A percentile compares a stretch with the other conserved stretches of the same genome.
These are phyloP conservation scores for Gaeumannomyces tritici DNA, from an alignment of 2,329 filamentous ascomycete species.

Conservation along the genomic window DNA sequence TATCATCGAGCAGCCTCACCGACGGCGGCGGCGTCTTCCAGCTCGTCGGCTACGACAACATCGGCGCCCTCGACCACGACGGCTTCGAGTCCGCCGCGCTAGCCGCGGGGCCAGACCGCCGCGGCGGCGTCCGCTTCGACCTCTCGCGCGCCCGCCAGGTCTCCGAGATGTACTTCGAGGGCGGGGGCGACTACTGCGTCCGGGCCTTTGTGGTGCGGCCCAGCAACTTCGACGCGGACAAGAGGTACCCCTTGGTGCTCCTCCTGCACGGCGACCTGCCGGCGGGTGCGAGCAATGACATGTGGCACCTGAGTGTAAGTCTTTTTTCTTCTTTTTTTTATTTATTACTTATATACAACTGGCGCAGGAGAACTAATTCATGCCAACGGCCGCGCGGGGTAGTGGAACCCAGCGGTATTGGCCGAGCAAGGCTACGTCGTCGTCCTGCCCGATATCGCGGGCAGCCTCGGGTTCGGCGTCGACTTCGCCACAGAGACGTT, in stretches of 20 bases:
- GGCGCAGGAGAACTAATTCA: too few relatives aligned
- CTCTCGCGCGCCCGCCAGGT: slow-evolving; percentile 23
- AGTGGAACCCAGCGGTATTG: slow-evolving; percentile 44
- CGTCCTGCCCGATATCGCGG: slow-evolving; percentile 49
- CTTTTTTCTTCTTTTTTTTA: too few relatives aligned
- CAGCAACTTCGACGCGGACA: slow-evolving; percentile 22
- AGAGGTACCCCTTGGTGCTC: slow-evolving; percentile 27
- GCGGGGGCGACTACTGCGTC: slow-evolving; percentile 21
- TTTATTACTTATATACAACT: too few relatives aligned
- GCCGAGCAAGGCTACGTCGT: slow-evolving; percentile 53
- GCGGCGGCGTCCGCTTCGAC: slow-evolving; percentile 20
- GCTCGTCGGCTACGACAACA: slow-evolving; percentile 17
- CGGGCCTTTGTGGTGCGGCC: slow-evolving; percentile 30
- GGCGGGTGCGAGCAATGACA: slow-evolving; percentile 38
- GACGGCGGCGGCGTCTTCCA: slow-evolving; percentile 27
- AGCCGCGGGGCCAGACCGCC: slow-evolving; percentile 20
- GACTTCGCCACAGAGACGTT: slow-evolving; percentile 30
- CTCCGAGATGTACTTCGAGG: slow-evolving; percentile 29
- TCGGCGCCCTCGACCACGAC: too few relatives aligned
- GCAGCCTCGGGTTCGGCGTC: slow-evolving; percentile 45
- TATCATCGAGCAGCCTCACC: slow-evolving; percentile 25
- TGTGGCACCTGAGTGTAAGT: slow-evolving; percentile 15
- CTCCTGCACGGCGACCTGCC: slow-evolving; percentile 30
- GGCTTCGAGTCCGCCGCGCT: slow-evolving; percentile 15
- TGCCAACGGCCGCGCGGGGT: neutral